Base-by-base conservation (phyloP, 192 early-diverging fungal genomes). In the Gigaspora rosea region DNA sequence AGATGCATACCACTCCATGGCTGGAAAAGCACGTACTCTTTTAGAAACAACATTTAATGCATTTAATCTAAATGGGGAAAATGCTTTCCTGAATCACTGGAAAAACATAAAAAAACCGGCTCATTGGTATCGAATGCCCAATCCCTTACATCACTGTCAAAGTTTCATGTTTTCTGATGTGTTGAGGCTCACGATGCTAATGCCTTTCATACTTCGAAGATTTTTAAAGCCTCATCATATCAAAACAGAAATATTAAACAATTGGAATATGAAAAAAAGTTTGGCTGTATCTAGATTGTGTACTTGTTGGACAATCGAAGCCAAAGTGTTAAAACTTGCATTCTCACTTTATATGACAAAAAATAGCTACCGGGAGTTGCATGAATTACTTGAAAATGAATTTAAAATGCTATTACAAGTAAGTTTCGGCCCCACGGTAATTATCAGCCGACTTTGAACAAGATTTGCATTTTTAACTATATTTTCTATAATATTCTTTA, bases 21-120 rank as follows among this genome's bases (percentile, higher is more conserved):
- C 71, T 82, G 36, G 81, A 79, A 57, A 78, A 72, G 1, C 76
- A 76, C 11, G 3, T 0, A 63, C 27, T 32, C 27, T 63, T 11
- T 32, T 63, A 63, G 61, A 63, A 11, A 10, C 13, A 12, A 35
- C 27, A 32, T 63, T 63, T 63, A 15, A 33, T 15, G 0, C 35
- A 20, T 33, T 63, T 63, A 33, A 69, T 33, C 3, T 11, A 32
- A 63, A 32, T 35, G 27, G 61, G 0, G 32, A 63, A 63, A 32
- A 63, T 15, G 48, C 11, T 7, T 63, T 63, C 8, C 15, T 63
- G 27, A 33, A 63, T 27, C 1, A 32, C 16, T 63, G 32, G 32
- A 63, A 35, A 63, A 15, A 0, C 3, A 63, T 63, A 7, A 3
- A 63, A 63, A 62, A 69, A 48, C 46, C 18, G 0, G 13, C 0